Base-by-base conservation (phyloP, 192 early-diverging fungal species). In the Mycoemilia scoparia region DNA sequence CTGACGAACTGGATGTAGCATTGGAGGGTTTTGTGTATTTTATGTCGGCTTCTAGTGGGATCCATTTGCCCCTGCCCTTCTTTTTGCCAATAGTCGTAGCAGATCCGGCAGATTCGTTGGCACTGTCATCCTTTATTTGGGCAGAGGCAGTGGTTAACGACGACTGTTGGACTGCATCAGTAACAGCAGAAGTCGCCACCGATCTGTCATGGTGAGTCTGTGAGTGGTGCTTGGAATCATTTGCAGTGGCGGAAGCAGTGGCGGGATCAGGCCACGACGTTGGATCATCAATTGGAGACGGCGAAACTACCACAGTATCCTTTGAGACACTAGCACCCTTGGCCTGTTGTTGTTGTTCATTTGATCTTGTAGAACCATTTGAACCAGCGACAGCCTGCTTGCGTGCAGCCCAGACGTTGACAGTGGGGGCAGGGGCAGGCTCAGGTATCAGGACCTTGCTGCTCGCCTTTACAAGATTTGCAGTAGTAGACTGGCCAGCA, bases 361-460 rank as follows among this genome's bases (percentile, higher is more conserved):
- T 19, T 33, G 11, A 12, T 24, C 24, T 14, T 12, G 21, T 30
- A 23, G 20, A 19, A 17, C 13, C 12, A 21, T 33, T 41, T 21
- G 5, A 33, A 23, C 31, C 24, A 32, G 23, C 38, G 12, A 29
- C n/a, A 13, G 24, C 29, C 21, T 47, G 51, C 29, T 30, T 43
- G 6, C 66, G 52, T 5, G 65, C 66, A 37, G 64, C 67, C 73
- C 73, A 76, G 22, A 51, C 54, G 51, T 61, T 70, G 1, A 35
- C 49, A 10, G 45, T 27, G 8, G 52, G 46, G 15, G 25, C 42
- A 6, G 33, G 26, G 12, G 47, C 48, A 23, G 56, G 36, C 19
- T 46, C 9, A 17, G 53, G 33, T 36, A 24, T 22, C n/a, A n/a
- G n/a, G n/a, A n/a, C n/a, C n/a, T n/a, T n/a, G n/a, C n/a, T n/a